Percentiles rank a stretch among this genome's conserved stretches.
Evolutionary conservation across 345 rosid species (phyloP).

Genomic region (Kandelia obovata): DNA sequence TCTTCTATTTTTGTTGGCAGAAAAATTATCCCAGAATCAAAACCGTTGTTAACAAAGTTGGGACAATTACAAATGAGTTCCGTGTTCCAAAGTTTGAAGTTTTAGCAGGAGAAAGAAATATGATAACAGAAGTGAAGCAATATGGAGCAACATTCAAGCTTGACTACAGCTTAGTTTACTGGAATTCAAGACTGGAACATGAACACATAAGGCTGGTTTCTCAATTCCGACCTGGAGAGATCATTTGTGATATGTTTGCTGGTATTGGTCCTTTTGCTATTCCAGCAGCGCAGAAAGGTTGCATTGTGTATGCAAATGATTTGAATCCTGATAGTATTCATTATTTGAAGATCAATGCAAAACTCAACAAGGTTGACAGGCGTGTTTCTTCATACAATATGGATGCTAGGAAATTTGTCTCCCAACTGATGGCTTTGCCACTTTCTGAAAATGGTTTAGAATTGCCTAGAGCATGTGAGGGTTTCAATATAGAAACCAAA

Average conservation of each 20-base stretch:
- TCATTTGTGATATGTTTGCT: constrained; percentile 92
- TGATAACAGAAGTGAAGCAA: constrained; percentile 92
- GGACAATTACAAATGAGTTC: constrained; percentile 74
- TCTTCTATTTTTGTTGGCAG: constrained; percentile 36
- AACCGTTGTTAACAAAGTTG: constrained; percentile 85
- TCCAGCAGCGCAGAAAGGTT: constrained; percentile 91
- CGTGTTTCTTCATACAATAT: constrained; percentile 55
- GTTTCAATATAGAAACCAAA: constrained; percentile 9
- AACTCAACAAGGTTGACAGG: constrained; percentile 76
- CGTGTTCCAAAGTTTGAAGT: constrained; percentile 93
- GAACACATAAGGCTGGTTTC: constrained; percentile 83
- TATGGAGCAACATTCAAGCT: constrained; percentile 90
- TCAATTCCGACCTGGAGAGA: constrained; percentile 70
- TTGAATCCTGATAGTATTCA: constrained; percentile 73
- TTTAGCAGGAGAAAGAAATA: constrained; percentile 72
- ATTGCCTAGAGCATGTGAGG: constrained; percentile 28
- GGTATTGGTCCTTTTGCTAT: constrained; percentile 96
- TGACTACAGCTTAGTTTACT: constrained; percentile 78
- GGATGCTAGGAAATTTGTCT: constrained; percentile 84
- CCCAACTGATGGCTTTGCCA: constrained; percentile 56
- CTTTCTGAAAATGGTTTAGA: constrained; percentile 29
- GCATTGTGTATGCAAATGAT: constrained; percentile 87
- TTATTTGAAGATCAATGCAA: constrained; percentile 79
- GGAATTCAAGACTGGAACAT: constrained; percentile 96
- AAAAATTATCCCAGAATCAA: constrained; percentile 83